Percentiles rank a stretch among this genome's conserved stretches.
Conservation (phyloP, 805 yeast genomes). For the Yamadazyma laniorum region DNA sequence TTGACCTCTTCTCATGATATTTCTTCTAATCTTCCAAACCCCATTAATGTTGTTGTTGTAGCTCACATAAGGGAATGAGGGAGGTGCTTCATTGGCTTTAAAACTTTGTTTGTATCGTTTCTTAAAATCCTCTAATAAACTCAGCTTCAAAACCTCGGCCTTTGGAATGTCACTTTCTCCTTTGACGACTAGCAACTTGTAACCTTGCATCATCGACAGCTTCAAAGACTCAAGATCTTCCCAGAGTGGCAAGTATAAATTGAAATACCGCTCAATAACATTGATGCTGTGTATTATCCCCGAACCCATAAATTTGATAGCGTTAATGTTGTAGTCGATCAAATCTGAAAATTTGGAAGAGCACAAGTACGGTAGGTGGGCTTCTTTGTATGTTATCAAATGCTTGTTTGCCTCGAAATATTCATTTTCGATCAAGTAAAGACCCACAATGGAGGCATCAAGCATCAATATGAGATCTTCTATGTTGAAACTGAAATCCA, state of each 20-base stretch:
- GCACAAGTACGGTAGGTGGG: slow-evolving; percentile 20
- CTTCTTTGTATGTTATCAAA: slow-evolving; percentile 19
- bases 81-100: slow-evolving; percentile 8
- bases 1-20: slow-evolving; percentile 42
- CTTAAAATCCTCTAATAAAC: slow-evolving; percentile 20
- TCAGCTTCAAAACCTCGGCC: slow-evolving; percentile 45
- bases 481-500: slow-evolving; percentile 16
- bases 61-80: slow-evolving; percentile 44
- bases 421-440: slow-evolving; percentile 30
- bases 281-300: slow-evolving; percentile 70
- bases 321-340: slow-evolving; percentile 8
- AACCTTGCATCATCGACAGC: slow-evolving; percentile 19
- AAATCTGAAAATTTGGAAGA: slow-evolving; percentile 14
- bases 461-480: slow-evolving; percentile 29
- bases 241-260: slow-evolving; percentile 54
- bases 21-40: slow-evolving; percentile 57
- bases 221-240: slow-evolving; percentile 9
- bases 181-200: slow-evolving; percentile 47
- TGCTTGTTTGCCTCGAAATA: slow-evolving; percentile 17
- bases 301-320: slow-evolving; percentile 44
- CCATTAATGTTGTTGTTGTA: slow-evolving; percentile 49
- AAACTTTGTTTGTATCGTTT: slow-evolving; percentile 17
- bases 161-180: slow-evolving; percentile 69
- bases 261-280: slow-evolving; percentile 33
- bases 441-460: slow-evolving; percentile 43